A percentile compares a stretch with the other conserved stretches of the same genome.
These are phyloP conservation scores for Emericellopsis atlantica DNA, from an alignment of 2,329 filamentous ascomycete genomes.

Conservation along the genomic window DNA sequence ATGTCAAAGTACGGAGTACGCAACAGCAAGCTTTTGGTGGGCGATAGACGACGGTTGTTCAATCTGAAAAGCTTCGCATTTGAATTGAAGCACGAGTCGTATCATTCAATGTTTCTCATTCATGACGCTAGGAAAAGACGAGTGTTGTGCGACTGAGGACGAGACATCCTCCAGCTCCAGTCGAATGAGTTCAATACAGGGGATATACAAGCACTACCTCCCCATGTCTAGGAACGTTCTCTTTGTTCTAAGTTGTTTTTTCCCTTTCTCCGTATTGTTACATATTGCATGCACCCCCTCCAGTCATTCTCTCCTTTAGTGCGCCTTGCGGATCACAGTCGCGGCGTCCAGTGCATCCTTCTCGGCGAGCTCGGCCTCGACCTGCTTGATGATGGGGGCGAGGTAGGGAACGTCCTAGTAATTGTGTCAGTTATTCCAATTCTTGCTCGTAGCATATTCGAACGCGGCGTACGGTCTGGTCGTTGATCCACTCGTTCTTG, in stretches of 20 bases:
- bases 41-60: too few species aligned
- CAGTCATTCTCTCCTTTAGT: background rate
- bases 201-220: constrained; percentile 2
- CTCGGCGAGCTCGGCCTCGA: constrained; percentile 37
- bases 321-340: constrained; percentile 29
- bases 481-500: constrained; percentile 47
- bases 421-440: background rate
- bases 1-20: too few species aligned
- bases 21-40: too few species aligned
- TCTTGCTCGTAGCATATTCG: background rate
- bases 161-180: background rate
- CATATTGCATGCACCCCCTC: background rate
- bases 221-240: background rate
- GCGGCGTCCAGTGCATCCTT: constrained; percentile 38
- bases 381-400: constrained; percentile 34
- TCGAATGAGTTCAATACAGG: constrained; percentile 1
- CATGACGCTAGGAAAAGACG: background rate
- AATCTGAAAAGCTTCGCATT: background rate
- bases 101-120: background rate
- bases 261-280: background rate
- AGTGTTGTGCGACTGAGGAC: background rate
- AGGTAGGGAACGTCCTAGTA: constrained; percentile 41
- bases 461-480: constrained; percentile 28
- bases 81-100: too few species aligned
- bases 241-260: background rate